Base-by-base conservation (phyloP, 2,329 filamentous ascomycete species). In the Diaporthe vaccinii region DNA sequence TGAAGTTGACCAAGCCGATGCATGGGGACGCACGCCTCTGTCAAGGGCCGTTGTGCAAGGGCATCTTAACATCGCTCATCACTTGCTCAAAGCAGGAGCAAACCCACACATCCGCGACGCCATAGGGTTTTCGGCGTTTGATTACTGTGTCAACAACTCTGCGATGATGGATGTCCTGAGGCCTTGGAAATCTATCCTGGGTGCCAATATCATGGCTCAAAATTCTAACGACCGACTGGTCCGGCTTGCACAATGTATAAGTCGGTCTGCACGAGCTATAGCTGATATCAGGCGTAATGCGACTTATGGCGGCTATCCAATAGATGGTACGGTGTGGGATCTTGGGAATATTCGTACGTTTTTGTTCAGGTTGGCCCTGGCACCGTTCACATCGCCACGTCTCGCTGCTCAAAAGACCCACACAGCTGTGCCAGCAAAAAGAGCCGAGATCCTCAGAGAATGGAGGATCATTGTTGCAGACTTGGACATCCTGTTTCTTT, bases 401-500 rank as follows among this genome's bases (percentile, higher is more conserved):
- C 9, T 31, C 20, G 6, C 3, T 17, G 25, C 9, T 7, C 39
- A 4, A 31, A 17, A 31, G 5, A 14, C 10, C 20, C 4, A 7
- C 10, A 49, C 41, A 65, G 41, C 61, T 3, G 41, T 65, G 25
- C 61, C 61, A 34, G 25, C 10, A 4, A 65, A 49, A 22, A 46
- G 8, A 20, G 25, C 41, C 3, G 61, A 34, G n/a, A 49, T 46
- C 15, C 4, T 49, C 17, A 49, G 28, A 2, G 61, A 65, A 46
- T 65, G 20, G 17, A 34, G 61, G 2, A 57, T 46, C 8, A 3
- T 44, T 31, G 2, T 22, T 22, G 39, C 59, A 20, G 15, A 12
- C 8, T 28, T n/a, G 15, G 1, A 14, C 2, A 1, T 0, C 2
- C 2, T 4, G 10, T 0, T 34, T 0, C 8, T 0, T 2, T 57